phyloP scores from a whole-genome alignment of 169 alveolate species.

The Plasmodium berghei region DNA sequence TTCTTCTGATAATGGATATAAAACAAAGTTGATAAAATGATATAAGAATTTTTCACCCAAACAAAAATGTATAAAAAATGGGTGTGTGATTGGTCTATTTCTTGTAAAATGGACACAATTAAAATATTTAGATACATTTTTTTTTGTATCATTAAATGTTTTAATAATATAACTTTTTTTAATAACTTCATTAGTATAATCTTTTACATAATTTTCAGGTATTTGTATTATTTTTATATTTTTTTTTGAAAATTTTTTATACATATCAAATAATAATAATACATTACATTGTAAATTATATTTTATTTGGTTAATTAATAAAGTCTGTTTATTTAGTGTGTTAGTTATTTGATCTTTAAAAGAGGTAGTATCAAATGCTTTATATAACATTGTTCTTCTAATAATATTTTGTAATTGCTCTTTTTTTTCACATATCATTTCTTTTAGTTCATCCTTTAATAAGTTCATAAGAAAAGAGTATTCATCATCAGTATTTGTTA shows the following conservation, averaged over 20 bases:
- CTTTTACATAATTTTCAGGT: conserved; percentile 21
- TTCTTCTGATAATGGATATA: conserved; percentile 57
- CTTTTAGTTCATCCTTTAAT: conserved; percentile 46
- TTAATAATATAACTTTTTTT: conserved; percentile 21
- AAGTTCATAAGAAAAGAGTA: conserved; percentile 51
- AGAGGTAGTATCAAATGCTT: conserved; percentile 19
- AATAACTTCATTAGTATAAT: conserved; percentile 31
- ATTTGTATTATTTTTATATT: conserved; percentile 54
- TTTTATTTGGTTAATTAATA: conserved; percentile 43
- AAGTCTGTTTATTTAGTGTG: conserved; percentile 41
- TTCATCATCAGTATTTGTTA: conserved; percentile 65
- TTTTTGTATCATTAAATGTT: conserved; percentile 37
- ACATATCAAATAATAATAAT: conserved; percentile 33
- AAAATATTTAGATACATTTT: conserved; percentile 52
- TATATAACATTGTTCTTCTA: conserved; percentile 18
- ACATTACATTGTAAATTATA: conserved; percentile 22
- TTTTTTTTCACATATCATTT: conserved; percentile 62
- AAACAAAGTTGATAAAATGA: conserved; percentile 54
- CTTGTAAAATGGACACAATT: conserved; percentile 61
- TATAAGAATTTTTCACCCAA: conserved; percentile 43
- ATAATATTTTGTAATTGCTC: conserved; percentile 55
- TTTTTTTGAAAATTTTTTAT: conserved; percentile 32
- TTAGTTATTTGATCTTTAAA: conserved; percentile 59
- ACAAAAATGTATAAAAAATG: conserved; percentile 64
- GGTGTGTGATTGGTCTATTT: conserved; percentile 73